Base-by-base conservation (phyloP, 2,329 filamentous ascomycete species). In the Aspergillus carbonarius region DNA sequence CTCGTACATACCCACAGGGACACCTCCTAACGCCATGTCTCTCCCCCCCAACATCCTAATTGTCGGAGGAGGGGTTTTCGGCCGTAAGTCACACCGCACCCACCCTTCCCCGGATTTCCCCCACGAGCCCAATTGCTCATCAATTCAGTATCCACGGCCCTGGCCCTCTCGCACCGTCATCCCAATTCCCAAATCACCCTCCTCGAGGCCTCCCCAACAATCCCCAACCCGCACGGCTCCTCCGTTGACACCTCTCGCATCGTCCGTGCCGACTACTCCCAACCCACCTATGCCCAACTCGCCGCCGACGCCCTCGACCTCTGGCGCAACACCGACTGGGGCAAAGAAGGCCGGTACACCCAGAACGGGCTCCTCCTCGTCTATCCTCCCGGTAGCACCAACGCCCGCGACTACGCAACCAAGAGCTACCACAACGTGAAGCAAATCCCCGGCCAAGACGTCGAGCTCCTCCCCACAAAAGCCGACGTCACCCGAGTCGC, bases 221-320 rank as follows among this genome's bases (percentile, higher is more conserved):
- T 86, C 57, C 85, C 85, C 20, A 82, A 85, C 53, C 81, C 82
- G 2, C 81, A 86, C 67, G 83, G 81, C 55, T 82, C 83, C 10
- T 84, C 82, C 61, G 81, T 87, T 60, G 85, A 88, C 70, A 79
- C 79, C 47, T 86, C 83, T 20, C 84, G 85, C 57, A 87, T 88
- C 63, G 80, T 88, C 51, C 81, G 85, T 34, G 82, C 88, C 37
- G 93, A 98, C 80, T 98, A 98, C 71, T 88, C 90, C 5, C 87
- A 93, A 70, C 78, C 85, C 0, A 84, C 87, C 20, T 98, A 98
- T 75, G 85, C 91, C 5, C 78, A 81, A 15, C 85, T 98, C 47
- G 92, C 88, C 18, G 82, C 85, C 17, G 79, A 85, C 35, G 92
- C 92, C 1, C 89, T 91, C 68, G 74, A 81, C 87, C 90, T 85